Conservation (phyloP, 2,329 filamentous ascomycete genomes). For the Blastomyces gilchristii region DNA sequence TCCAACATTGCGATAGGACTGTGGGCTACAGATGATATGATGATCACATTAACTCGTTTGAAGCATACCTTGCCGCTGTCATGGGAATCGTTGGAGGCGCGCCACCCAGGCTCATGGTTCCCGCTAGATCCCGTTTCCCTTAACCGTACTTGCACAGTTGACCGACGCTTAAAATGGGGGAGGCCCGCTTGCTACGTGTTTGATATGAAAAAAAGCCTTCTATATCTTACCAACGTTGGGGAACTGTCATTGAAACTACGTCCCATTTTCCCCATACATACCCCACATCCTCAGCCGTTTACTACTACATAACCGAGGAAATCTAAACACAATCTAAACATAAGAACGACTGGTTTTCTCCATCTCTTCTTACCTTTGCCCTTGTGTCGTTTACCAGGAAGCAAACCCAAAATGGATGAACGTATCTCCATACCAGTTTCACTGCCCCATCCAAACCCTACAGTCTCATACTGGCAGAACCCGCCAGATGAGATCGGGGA, state of each 20-base stretch:
- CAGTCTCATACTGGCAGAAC: constrained; percentile 26
- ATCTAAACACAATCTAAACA: not conserved
- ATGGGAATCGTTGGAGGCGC: not conserved
- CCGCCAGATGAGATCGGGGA: constrained; percentile 24
- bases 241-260: not conserved
- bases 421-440: constrained; percentile 14
- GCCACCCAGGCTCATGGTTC: not conserved
- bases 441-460: constrained; percentile 21
- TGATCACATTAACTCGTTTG: not conserved
- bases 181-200: not conserved
- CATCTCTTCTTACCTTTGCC: not conserved
- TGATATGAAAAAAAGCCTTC: not conserved
- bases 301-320: not conserved
- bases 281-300: not conserved
- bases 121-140: not conserved
- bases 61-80: not conserved
- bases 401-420: constrained; percentile 11
- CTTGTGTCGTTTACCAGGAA: not conserved
- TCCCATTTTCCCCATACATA: not conserved
- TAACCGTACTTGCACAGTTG: not conserved
- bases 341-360: not conserved
- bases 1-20: not conserved
- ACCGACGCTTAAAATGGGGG: not conserved
- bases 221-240: not conserved
- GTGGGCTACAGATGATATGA: not conserved